phyloP scores from a whole-genome alignment of 768 basidiomycete species.

The Boletus vermiculosoides region DNA sequence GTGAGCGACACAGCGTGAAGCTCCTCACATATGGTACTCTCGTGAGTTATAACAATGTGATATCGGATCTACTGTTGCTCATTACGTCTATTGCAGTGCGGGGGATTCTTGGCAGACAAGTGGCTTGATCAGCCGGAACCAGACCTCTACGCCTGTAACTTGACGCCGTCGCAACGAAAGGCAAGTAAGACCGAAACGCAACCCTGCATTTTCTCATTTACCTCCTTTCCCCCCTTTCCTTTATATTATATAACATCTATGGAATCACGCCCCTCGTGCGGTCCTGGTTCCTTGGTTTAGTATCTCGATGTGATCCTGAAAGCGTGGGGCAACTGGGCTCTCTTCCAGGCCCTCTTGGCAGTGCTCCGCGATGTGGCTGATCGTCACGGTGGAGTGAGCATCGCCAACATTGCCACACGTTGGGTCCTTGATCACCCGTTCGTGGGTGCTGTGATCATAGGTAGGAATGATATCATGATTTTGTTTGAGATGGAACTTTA shows the following conservation, averaged over 20 bases:
- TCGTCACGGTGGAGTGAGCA: constrained; percentile 61
- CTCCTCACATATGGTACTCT: constrained; percentile 81
- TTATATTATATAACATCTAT: background rate
- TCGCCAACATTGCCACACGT: constrained; percentile 77
- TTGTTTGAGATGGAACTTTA: background rate
- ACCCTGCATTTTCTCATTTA: background rate
- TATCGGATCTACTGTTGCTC: background rate
- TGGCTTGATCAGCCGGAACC: constrained; percentile 72
- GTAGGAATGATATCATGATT: constrained; percentile 33
- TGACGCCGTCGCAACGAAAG: constrained; percentile 85
- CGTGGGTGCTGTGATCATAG: constrained; percentile 80
- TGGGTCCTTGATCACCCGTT: constrained; percentile 80
- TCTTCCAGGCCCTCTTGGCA: constrained; percentile 66
- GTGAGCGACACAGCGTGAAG: constrained; percentile 68
- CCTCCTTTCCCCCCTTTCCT: background rate
- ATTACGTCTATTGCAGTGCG: constrained; percentile 52
- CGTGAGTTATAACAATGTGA: constrained; percentile 40
- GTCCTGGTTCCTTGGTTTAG: constrained; percentile 37
- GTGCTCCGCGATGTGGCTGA: constrained; percentile 64
- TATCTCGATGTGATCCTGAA: constrained; percentile 81
- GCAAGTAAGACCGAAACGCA: constrained; percentile 35
- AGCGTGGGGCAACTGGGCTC: constrained; percentile 75
- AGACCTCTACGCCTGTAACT: constrained; percentile 60
- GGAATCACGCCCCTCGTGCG: background rate
- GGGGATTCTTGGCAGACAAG: constrained; percentile 75